phyloP scores from a whole-genome alignment of 164 flowering plant genomes.

The Magnolia kwangsiensis region DNA sequence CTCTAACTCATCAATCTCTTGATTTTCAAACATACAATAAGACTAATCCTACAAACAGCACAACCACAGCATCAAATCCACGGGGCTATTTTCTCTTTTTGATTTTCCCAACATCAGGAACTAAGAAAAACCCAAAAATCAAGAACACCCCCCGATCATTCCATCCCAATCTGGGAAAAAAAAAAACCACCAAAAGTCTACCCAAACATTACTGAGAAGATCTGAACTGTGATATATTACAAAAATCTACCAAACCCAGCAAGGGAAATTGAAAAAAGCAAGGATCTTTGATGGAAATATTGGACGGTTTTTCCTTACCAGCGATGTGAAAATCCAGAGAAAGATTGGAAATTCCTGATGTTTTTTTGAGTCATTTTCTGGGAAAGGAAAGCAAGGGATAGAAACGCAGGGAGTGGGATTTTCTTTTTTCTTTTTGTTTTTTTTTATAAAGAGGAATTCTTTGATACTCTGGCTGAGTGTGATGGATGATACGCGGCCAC shows the following conservation, averaged over 20 bases:
- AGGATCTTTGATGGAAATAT: neutral
- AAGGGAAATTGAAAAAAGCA: neutral
- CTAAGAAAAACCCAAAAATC: neutral
- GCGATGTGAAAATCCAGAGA: neutral
- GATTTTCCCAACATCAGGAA: neutral
- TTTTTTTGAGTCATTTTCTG: neutral
- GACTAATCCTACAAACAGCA: neutral
- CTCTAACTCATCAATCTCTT: no score
- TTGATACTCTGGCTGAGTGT: neutral
- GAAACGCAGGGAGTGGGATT: neutral
- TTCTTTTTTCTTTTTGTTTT: neutral
- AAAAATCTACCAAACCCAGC: neutral
- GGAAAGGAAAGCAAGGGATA: neutral
- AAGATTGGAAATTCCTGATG: neutral
- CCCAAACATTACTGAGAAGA: conserved; percentile 11
- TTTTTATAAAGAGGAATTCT: neutral
- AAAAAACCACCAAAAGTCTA: neutral
- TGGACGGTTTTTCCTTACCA: conserved; percentile 6
- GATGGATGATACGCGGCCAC: no score
- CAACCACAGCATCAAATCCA: neutral
- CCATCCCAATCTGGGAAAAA: no score
- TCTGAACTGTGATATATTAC: conserved; percentile 9
- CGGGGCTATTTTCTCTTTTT: neutral
- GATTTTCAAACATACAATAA: no score
- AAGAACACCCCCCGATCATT: no score